phyloP scores from a whole-genome alignment of 1,139 yeast species.

The Blastobotrys petasosporus region DNA sequence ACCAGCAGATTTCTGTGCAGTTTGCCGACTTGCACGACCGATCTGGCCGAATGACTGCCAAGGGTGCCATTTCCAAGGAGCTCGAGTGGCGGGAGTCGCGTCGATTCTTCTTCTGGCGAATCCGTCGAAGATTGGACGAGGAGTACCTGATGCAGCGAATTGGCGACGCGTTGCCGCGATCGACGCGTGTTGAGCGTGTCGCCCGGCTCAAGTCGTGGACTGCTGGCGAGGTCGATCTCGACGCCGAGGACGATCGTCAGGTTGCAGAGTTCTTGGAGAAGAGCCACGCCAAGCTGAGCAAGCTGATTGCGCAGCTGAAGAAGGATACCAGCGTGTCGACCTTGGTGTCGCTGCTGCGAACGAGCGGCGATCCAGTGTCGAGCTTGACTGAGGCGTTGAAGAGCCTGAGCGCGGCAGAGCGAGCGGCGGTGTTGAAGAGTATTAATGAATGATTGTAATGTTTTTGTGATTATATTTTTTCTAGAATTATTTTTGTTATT shows the following conservation, averaged over 20 bases:
- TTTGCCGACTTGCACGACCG: constrained; percentile 97
- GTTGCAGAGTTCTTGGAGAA: constrained; percentile 86
- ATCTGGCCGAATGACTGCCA: constrained; percentile 94
- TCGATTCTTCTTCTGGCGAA: constrained; percentile 98
- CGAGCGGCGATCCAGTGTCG: constrained; percentile 48
- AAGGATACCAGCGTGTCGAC: constrained; percentile 25
- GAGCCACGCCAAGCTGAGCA: constrained; percentile 59
- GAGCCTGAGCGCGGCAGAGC: constrained; percentile 55
- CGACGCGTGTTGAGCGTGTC: constrained; percentile 71
- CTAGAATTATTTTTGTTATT: neutral
- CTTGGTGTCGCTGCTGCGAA: constrained; percentile 20
- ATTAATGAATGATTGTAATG: constrained; percentile 9
- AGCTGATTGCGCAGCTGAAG: constrained; percentile 51
- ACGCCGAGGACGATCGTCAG: constrained; percentile 65
- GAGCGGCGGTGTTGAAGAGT: constrained; percentile 42
- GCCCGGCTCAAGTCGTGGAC: constrained; percentile 87
- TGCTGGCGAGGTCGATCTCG: constrained; percentile 53
- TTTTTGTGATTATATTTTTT: neutral
- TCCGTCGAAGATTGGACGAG: constrained; percentile 92
- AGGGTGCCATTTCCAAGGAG: constrained; percentile 82
- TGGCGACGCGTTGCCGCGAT: constrained; percentile 54
- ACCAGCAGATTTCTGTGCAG: constrained; percentile 88
- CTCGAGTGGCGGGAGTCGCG: constrained; percentile 83
- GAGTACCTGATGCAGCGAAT: constrained; percentile 77
- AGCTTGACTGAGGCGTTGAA: constrained; percentile 59